A percentile compares a stretch with the other conserved stretches of the same genome.
Conservation (phyloP, 192 early-diverging fungal species). For the Allomyces macrogynus region DNA sequence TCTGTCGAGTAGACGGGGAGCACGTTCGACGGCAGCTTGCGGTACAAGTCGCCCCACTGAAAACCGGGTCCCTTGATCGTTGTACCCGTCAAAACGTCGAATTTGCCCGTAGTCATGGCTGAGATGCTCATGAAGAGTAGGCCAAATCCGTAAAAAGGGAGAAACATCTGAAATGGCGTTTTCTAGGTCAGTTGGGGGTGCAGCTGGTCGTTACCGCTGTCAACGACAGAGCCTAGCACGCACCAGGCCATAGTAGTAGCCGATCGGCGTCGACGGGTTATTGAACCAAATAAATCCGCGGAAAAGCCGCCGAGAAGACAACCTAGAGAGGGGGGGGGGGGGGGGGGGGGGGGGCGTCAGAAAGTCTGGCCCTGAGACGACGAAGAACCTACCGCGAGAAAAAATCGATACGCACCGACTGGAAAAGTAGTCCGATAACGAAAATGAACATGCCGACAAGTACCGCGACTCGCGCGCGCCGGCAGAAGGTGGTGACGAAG, state of each 20-base stretch:
- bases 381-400: too few species aligned
- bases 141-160: constrained; percentile 39
- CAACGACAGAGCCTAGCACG: constrained; percentile 2
- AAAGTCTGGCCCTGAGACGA: too few species aligned
- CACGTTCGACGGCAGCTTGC: constrained; percentile 14
- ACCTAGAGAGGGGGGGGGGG: constrained; percentile 1
- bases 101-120: constrained; percentile 16
- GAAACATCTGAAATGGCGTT: not conserved
- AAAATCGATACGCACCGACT: constrained; percentile 7
- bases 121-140: constrained; percentile 52
- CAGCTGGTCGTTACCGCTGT: too few species aligned
- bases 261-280: constrained; percentile 8
- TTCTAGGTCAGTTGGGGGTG: too few species aligned
- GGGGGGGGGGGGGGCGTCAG: too few species aligned
- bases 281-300: constrained; percentile 29
- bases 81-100: constrained; percentile 31
- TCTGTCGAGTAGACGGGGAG: constrained; percentile 23
- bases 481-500: constrained; percentile 46
- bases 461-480: constrained; percentile 34
- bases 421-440: constrained; percentile 55
- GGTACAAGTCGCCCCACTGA: constrained; percentile 22
- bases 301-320: constrained; percentile 20
- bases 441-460: constrained; percentile 59
- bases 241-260: constrained; percentile 12
- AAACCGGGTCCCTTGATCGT: constrained; percentile 49